These are phyloP conservation scores for Trichosanthes cucumerina DNA, from an alignment of 306 rosid species.

Conservation along the genomic window DNA sequence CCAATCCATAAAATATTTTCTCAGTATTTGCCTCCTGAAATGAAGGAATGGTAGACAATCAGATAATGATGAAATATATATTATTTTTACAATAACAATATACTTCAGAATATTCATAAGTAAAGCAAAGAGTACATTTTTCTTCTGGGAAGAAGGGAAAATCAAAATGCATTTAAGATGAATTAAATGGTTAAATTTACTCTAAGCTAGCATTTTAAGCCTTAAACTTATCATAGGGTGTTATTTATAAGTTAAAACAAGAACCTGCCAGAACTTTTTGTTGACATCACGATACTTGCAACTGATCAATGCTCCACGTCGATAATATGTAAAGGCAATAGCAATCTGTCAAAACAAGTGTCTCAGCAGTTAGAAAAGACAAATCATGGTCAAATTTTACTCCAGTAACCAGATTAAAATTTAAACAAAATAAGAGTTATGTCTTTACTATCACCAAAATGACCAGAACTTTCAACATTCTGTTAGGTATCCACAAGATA, in stretches of 20 bases:
- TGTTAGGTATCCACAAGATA: too few relatives aligned
- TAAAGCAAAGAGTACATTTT: background rate
- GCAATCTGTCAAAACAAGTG: constrained; percentile 35
- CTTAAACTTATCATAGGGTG: background rate
- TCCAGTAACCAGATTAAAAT: background rate
- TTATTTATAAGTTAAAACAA: background rate
- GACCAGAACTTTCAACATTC: background rate
- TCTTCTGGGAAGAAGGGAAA: background rate
- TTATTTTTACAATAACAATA: background rate
- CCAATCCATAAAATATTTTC: constrained; percentile 83
- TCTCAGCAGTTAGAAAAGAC: constrained; percentile 19
- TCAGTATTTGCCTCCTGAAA: constrained; percentile 86
- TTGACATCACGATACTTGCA: constrained; percentile 86
- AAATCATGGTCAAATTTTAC: background rate
- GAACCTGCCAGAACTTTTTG: constrained; percentile 93
- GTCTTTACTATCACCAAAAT: background rate
- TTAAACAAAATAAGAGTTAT: background rate
- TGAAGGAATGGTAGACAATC: constrained; percentile 5
- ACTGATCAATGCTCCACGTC: constrained; percentile 46
- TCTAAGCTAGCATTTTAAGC: background rate
- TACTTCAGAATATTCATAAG: background rate
- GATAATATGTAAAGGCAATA: constrained; percentile 73
- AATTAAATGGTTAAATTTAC: background rate
- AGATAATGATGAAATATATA: background rate
- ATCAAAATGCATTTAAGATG: constrained; percentile 8